These are phyloP conservation scores for Saururus chinensis DNA, from an alignment of 164 flowering plant species.

Conservation along the genomic window DNA sequence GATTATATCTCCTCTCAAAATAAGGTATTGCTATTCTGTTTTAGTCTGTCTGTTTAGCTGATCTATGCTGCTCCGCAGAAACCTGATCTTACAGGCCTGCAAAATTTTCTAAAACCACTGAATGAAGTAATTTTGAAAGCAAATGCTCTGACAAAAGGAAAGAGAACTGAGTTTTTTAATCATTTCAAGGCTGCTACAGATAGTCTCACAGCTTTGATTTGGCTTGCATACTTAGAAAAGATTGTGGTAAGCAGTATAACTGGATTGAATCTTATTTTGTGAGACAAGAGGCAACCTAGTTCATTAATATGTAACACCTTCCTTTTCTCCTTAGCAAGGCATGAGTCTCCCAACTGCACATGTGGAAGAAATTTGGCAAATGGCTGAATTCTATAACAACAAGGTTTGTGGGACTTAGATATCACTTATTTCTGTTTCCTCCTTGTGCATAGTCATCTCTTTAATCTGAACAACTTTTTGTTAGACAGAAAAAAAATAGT, in stretches of 20 bases:
- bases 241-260: constrained; percentile 54
- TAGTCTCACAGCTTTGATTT: constrained; percentile 87
- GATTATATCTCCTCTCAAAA: no score
- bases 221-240: constrained; percentile 94
- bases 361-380: constrained; percentile 99
- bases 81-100: constrained; percentile 59
- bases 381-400: constrained; percentile 91
- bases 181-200: constrained; percentile 81
- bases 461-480: no score
- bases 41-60: no score
- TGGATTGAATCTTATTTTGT: background rate
- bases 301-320: background rate
- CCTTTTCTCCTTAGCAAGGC: constrained; percentile 32
- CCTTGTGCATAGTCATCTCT: no score
- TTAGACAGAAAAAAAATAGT: no score
- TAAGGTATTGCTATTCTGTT: no score
- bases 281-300: background rate
- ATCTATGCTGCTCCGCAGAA: constrained; percentile 35
- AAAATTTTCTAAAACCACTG: constrained; percentile 78
- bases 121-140: constrained; percentile 82
- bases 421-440: background rate
- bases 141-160: constrained; percentile 70
- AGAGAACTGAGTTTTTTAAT: constrained; percentile 74
- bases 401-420: constrained; percentile 70
- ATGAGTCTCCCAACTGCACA: constrained; percentile 98